phyloP scores from a whole-genome alignment of 2,329 filamentous ascomycete genomes.

The Zopfia rhizophila region DNA sequence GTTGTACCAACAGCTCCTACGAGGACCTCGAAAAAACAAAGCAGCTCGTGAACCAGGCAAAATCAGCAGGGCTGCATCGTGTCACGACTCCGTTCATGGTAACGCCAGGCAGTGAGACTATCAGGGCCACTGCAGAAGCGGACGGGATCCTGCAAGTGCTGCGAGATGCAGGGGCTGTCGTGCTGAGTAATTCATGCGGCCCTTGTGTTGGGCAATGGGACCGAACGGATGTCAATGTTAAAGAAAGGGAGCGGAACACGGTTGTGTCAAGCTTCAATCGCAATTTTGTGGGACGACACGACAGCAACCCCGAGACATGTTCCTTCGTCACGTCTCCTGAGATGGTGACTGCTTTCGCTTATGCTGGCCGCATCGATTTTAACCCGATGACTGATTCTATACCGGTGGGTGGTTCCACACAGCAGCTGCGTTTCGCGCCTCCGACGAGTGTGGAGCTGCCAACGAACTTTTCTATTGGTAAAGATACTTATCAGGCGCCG shows the following conservation, averaged over 20 bases:
- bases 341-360: conserved; percentile 53
- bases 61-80: conserved; percentile 38
- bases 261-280: conserved; percentile 51
- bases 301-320: conserved; percentile 57
- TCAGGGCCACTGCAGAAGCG: conserved; percentile 43
- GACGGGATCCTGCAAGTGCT: conserved; percentile 40
- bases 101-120: conserved; percentile 49
- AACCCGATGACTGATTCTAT: conserved; percentile 43
- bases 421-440: conserved; percentile 36
- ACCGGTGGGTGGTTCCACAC: conserved; percentile 8
- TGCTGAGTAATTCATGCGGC: conserved; percentile 48
- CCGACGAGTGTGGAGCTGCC: conserved; percentile 42
- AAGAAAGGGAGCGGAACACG: conserved; percentile 41
- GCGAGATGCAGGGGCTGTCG: conserved; percentile 41
- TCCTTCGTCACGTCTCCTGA: conserved; percentile 62
- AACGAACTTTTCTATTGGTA: conserved; percentile 29
- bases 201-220: conserved; percentile 52
- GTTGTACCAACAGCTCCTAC: conserved; percentile 52
- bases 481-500: conserved; percentile 38
- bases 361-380: conserved; percentile 33
- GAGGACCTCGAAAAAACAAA: conserved; percentile 48
- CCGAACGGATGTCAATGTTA: conserved; percentile 40
- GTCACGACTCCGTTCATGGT: conserved; percentile 44
- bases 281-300: conserved; percentile 51
- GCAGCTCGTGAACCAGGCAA: conserved; percentile 42